These are phyloP conservation scores for Penicillium carneum DNA, from an alignment of 2,329 filamentous ascomycete species.

Conservation along the genomic window DNA sequence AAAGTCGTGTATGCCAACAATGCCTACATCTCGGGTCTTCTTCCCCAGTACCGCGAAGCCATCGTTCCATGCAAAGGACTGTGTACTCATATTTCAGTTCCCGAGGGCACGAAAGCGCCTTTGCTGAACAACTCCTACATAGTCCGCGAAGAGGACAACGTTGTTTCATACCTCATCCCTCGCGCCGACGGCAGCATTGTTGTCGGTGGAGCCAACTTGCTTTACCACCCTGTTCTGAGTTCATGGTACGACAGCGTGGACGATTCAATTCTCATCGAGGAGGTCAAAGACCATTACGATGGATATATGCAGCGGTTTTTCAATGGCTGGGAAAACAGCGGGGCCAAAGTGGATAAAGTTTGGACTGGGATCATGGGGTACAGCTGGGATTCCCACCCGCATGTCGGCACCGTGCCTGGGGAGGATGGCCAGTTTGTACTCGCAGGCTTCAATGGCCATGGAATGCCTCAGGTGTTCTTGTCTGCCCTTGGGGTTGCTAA, in stretches of 20 bases:
- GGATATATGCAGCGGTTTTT: slow-evolving; percentile 51
- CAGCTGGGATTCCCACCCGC: slow-evolving; percentile 60
- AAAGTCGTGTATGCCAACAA: slow-evolving; percentile 83
- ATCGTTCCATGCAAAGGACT: slow-evolving; percentile 79
- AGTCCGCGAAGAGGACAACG: slow-evolving; percentile 59
- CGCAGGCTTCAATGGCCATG: slow-evolving; percentile 71
- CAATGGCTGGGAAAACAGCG: slow-evolving; percentile 48
- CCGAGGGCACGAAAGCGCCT: slow-evolving; percentile 38
- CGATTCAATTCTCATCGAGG: slow-evolving; percentile 60
- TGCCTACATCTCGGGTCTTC: slow-evolving; percentile 78
- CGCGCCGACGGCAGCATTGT: slow-evolving; percentile 64
- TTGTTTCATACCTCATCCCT: slow-evolving; percentile 65
- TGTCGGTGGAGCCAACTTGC: slow-evolving; percentile 68
- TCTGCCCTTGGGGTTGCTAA: slow-evolving; percentile 65
- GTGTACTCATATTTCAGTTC: slow-evolving; percentile 47
- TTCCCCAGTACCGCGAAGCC: slow-evolving; percentile 73
- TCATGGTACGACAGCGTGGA: slow-evolving; percentile 57
- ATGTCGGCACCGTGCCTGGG: slow-evolving; percentile 60
- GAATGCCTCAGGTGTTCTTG: slow-evolving; percentile 67
- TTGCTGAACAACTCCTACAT: slow-evolving; percentile 62
- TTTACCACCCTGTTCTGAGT: slow-evolving; percentile 35
- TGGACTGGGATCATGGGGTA: slow-evolving; percentile 61
- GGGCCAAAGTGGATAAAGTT: slow-evolving; percentile 43
- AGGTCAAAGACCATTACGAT: slow-evolving; percentile 53
- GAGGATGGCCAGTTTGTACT: slow-evolving; percentile 62